Evolutionary conservation across 371 early-diverging fungal species (phyloP), one percentile per base, ranked within the genome.

Genomic region (Mucor irregularis): DNA sequence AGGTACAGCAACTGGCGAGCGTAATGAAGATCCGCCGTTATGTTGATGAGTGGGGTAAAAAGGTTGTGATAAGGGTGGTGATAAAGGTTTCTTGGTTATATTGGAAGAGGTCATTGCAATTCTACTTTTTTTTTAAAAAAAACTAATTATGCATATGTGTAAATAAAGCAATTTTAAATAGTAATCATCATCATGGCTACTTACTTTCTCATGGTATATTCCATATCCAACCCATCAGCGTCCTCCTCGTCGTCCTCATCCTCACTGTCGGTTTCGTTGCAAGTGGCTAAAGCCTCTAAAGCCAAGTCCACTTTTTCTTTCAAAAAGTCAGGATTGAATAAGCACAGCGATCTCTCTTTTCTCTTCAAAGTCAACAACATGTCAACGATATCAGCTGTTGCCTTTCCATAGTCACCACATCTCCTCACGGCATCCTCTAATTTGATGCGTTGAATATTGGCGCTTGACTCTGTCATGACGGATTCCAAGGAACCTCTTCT

Each of bases 291-390:
- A 13, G 82, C 77, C 34, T 64, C 66, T 43, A 65, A 35, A 13
- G 82, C 82, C 49, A 68, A 47, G 14, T 69, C 16, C 10, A 81
- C 70, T 54, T 74, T 81, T 13, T 74, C 71, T 33, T 57, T 48
- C 38, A 79, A 51, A 48, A 77, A 75, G 30, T 78, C 76, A 8
- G 62, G 68, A 49, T 81, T 81, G 45, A 81, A 81, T 7, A 77
- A 44, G 54, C 82, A 81, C 7, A 77, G 31, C 0, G 78, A 70
- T 19, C 80, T 54, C 38, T 81, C 82, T 37, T 78, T 79, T 28
- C 68, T 51, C 43, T 71, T 75, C 21, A 81, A 55, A 5, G 79
- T 75, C 45, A 81, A 31, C 2, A 81, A 42, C 69, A 81, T 69
- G 13, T 81, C 82, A 1, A 81, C 76, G 40, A 79, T 79, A 53